Evolutionary conservation across 2,329 filamentous ascomycete genomes (phyloP).

Genomic region (Fusarium sp.): DNA sequence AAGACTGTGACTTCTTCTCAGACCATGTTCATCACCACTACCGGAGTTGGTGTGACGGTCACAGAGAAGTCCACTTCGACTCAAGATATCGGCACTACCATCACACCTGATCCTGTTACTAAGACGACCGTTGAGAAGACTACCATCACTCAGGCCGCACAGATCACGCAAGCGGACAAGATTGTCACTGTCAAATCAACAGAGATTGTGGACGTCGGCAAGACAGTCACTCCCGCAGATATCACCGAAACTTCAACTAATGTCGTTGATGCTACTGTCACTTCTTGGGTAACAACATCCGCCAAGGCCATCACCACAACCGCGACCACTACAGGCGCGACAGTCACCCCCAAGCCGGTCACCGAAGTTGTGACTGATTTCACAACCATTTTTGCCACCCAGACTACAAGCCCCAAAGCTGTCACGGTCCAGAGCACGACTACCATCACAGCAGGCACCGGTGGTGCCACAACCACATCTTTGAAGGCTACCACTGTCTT

Average conservation of each 20-base stretch:
- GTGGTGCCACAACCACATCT: constrained; percentile 37
- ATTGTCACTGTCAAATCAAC: constrained; percentile 49
- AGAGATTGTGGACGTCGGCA: constrained; percentile 50
- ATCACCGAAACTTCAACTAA: constrained; percentile 43
- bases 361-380: constrained; percentile 31
- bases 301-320: constrained; percentile 37
- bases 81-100: constrained; percentile 39
- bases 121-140: constrained; percentile 36
- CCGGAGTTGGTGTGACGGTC: constrained; percentile 24
- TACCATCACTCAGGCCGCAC: constrained; percentile 31
- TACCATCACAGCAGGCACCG: constrained; percentile 34
- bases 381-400: constrained; percentile 34
- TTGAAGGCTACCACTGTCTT: constrained; percentile 44
- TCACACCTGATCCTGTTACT: constrained; percentile 39
- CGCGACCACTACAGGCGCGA: constrained; percentile 31
- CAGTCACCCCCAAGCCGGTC: constrained; percentile 44
- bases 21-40: constrained; percentile 31
- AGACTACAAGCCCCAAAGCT: constrained; percentile 37
- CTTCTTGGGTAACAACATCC: constrained; percentile 32
- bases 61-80: constrained; percentile 36
- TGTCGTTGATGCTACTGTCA: constrained; percentile 32
- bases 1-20: constrained; percentile 36
- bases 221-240: constrained; percentile 51
- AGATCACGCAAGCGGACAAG: constrained; percentile 32
- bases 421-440: constrained; percentile 41